Conservation (phyloP, 2,329 filamentous ascomycete genomes). For the Neopestalotiopsis sp. region DNA sequence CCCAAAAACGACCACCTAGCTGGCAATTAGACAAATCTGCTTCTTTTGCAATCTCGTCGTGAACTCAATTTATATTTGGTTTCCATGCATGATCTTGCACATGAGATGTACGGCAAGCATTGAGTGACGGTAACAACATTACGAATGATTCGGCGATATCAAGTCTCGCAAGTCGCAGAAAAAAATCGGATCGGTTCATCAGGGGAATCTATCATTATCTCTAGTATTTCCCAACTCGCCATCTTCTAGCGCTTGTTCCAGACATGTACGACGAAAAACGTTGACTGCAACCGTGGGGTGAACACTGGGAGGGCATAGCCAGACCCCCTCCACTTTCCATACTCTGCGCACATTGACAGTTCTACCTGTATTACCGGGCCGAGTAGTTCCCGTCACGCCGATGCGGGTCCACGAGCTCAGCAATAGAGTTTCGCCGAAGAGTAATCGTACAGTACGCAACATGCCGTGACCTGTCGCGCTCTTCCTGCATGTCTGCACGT, state of each 20-base stretch:
- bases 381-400: constrained; percentile 6
- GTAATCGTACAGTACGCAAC: constrained; percentile 19
- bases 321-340: background rate
- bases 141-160: background rate
- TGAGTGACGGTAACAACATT: background rate
- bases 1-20: background rate
- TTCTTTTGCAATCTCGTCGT: background rate
- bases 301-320: background rate
- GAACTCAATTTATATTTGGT: background rate
- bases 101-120: background rate
- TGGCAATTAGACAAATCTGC: background rate
- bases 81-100: background rate
- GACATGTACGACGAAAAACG: constrained; percentile 1
- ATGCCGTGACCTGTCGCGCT: constrained; percentile 3
- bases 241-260: constrained; percentile 11
- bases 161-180: background rate
- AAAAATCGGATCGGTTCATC: constrained; percentile 4
- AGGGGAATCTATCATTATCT: constrained; percentile 19
- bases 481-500: background rate
- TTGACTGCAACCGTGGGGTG: background rate
- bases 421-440: constrained; percentile 14
- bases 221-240: constrained; percentile 15
- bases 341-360: constrained; percentile 4
- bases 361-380: constrained; percentile 3
- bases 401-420: constrained; percentile 9